Evolutionary conservation across 768 basidiomycete genomes (phyloP), one percentile per base, ranked within the genome.

Genomic region (Trametopsis cervina): DNA sequence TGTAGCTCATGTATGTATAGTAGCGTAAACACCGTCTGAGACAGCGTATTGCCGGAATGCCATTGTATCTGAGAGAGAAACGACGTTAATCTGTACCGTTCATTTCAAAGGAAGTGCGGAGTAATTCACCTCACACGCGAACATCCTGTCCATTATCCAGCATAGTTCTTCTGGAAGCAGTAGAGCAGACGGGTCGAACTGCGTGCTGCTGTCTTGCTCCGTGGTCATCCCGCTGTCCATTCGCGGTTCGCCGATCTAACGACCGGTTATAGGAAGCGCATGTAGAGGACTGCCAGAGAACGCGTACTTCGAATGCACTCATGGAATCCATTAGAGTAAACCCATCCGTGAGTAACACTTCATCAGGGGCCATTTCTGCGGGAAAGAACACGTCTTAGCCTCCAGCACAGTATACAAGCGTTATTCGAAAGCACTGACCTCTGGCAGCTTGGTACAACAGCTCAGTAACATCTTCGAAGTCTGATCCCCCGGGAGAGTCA

Each of bases 241-340:
- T 10, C 89, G 80, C 20, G 89, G 85, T 63, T 95, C 90, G 18
- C 91, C 87, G 43, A 94, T 89, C 92, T 94, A 64, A 37, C 11
- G 29, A 40, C 26, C 36, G 35, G 45, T 47, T 15, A 49, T 39
- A 40, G 18, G 26, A 18, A 18, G 4, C 18, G 33, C 10, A 44
- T n/a, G 33, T 47, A 29, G 45, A 33, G 46, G 41, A 37, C 48
- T 49, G 23, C 42, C 1, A 5, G 12, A 11, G 2, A 18, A 20
- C 45, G 57, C 71, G 50, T 60, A 87, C 89, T 77, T 93, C 87
- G 46, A 96, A 81, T 12, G 90, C 88, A 56, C 86, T 87, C 92
- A 97, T 95, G n/a, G 90, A 83, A 52, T 97, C 93, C 52, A 83
- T 76, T 40, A 95, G 70, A 15, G 79, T 77, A 55, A 90, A 85